Percentiles rank a stretch among this genome's conserved stretches.
phyloP scores from a whole-genome alignment of 768 basidiomycete species.

The Cystobasidium ongulense region DNA sequence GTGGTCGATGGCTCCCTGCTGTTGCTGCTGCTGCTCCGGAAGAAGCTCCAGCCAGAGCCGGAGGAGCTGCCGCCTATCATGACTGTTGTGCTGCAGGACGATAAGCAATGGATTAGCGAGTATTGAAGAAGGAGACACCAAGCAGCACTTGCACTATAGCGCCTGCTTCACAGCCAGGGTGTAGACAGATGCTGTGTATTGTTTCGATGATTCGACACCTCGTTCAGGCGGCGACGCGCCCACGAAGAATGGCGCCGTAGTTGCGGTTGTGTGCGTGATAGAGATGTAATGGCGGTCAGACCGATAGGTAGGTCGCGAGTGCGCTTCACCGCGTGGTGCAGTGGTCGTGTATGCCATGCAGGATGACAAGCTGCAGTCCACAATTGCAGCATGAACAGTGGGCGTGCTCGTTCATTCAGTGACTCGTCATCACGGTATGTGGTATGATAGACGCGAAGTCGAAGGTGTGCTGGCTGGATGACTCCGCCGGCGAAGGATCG shows the following conservation, averaged over 20 bases:
- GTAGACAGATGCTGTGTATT: too few species aligned
- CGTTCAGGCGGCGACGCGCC: too few species aligned
- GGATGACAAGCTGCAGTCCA: too few species aligned
- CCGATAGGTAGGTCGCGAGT: background rate
- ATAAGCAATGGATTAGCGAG: too few species aligned
- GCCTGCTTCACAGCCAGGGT: too few species aligned
- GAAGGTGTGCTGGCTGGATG: background rate
- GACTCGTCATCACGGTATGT: background rate
- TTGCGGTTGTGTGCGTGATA: background rate
- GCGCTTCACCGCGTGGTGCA: background rate
- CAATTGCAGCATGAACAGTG: too few species aligned
- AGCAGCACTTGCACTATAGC: too few species aligned
- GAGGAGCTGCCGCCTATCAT: conserved; percentile 1
- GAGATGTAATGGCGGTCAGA: background rate
- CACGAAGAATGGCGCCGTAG: background rate
- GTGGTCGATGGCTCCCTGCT: background rate
- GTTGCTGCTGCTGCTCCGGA: conserved; percentile 1
- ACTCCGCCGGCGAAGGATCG: background rate
- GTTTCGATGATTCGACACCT: too few species aligned
- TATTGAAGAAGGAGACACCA: background rate
- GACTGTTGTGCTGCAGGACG: background rate
- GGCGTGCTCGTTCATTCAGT: background rate
- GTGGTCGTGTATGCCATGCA: background rate
- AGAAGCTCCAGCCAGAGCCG: conserved; percentile 15
- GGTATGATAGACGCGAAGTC: background rate